Percentiles rank a stretch among this genome's conserved stretches.
Evolutionary conservation across 2,329 filamentous ascomycete species (phyloP).

Genomic region (Thielaviopsis cerberus): DNA sequence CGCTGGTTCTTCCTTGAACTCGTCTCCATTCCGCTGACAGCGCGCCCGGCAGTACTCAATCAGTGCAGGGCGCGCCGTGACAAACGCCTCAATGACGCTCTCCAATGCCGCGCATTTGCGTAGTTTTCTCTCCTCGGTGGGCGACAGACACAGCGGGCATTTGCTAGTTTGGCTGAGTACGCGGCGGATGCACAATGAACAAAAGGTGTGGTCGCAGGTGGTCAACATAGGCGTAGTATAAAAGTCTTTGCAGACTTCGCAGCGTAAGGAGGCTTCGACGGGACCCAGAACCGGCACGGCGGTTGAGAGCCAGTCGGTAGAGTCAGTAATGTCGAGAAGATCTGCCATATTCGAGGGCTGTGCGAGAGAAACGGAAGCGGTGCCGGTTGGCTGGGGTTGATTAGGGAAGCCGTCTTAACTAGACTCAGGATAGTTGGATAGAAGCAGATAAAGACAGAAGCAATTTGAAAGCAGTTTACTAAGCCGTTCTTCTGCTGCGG

Average conservation of each 20-base stretch:
- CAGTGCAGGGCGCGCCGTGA: constrained; percentile 40
- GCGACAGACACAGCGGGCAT: constrained; percentile 65
- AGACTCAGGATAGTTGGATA: too few species aligned
- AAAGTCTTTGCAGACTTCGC: constrained; percentile 96
- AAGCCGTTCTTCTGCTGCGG: not conserved
- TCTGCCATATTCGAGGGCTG: constrained; percentile 16
- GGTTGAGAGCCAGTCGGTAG: constrained; percentile 70
- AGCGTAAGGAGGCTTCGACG: constrained; percentile 73
- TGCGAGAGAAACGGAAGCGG: not conserved
- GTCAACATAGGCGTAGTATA: constrained; percentile 90
- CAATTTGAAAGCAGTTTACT: not conserved
- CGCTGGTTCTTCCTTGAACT: constrained; percentile 43
- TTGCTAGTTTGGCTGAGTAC: constrained; percentile 67
- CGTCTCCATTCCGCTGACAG: constrained; percentile 77
- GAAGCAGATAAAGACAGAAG: too few species aligned
- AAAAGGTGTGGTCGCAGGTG: constrained; percentile 88
- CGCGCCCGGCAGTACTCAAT: constrained; percentile 39
- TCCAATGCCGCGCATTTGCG: constrained; percentile 70
- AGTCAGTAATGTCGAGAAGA: constrained; percentile 41
- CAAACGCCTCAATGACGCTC: constrained; percentile 67
- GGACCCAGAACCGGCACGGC: constrained; percentile 44
- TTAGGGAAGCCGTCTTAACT: too few species aligned
- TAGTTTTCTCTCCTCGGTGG: constrained; percentile 69
- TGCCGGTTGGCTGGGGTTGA: too few species aligned
- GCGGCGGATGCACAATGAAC: constrained; percentile 82